Base-by-base conservation (phyloP, 1,284 basidiomycete species). In the Cutaneotrichosporon sp. region DNA sequence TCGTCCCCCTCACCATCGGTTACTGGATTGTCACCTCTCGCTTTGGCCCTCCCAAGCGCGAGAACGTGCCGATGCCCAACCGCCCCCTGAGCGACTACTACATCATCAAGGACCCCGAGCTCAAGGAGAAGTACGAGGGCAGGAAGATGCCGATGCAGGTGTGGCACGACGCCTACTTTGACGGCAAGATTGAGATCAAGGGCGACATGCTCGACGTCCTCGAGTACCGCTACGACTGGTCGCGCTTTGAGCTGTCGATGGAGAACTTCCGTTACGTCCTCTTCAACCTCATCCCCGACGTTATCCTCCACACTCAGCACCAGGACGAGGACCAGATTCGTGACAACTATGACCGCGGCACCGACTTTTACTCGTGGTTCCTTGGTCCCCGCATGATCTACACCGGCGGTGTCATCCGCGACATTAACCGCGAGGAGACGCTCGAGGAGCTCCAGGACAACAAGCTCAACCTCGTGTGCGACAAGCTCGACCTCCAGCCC, bases 371-470 rank as follows among this genome's bases (percentile, higher is more conserved):
- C 73, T 80, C 79, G 63, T 96, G 91, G 88, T 86, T 66, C 43
- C 72, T 73, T 18, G 67, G 69, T 39, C 69, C 69, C 21, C 62
- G 67, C 44, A 75, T 72, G 68, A 84, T 99, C 69, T 99, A 98
- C 77, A 99, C 94, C 8, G 90, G 88, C 15, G 94, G 94, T 61
- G 81, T 99, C 55, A 83, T 97, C 59, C 79, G 80, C 26, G 85
- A 89, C 73, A 77, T 88, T 51, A 82, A 83, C 63, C 77, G 80
- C 39, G 80, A 86, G 64, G 89, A 97, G 76, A 86, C 90, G 14
- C 83, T 98, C 52, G 96, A 99, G 73, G 83, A 94, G 68, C 83
- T 99, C 36, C 96, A 99, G 79, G 94, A 98, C 77, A 99, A 98
- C 83, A 98, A 98, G 76, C 84, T 97, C 59, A 85, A 86, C 36